Conservation (phyloP, 495 filamentous ascomycete genomes). For the Chaetomium fimeti region DNA sequence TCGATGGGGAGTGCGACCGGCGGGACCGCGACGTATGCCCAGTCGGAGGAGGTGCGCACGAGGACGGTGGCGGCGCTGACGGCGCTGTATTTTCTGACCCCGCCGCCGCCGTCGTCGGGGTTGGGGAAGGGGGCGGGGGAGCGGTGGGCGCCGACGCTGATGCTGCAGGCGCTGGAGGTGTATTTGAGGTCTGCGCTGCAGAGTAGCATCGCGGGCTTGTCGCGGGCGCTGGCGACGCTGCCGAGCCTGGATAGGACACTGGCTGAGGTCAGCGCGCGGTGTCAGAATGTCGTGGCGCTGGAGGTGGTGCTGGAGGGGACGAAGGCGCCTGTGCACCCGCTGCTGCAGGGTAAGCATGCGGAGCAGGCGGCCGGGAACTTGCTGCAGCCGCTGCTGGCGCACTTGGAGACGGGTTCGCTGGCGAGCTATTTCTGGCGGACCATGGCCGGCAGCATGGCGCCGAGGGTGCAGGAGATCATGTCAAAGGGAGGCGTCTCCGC, state of each 20-base stretch:
- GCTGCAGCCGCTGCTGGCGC: conserved; percentile 67
- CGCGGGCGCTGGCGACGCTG: conserved; percentile 71
- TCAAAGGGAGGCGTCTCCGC: conserved; percentile 78
- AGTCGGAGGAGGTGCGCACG: conserved; percentile 73
- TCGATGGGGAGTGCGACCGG: conserved; percentile 66
- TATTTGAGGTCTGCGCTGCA: conserved; percentile 75
- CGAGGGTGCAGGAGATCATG: conserved; percentile 79
- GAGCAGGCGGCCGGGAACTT: conserved; percentile 52
- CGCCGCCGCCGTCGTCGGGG: conserved; percentile 48
- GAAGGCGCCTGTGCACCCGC: conserved; percentile 63
- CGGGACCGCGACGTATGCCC: conserved; percentile 64
- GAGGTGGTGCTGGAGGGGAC: conserved; percentile 72
- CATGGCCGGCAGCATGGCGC: conserved; percentile 72
- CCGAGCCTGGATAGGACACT: conserved; percentile 81
- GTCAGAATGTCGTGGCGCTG: conserved; percentile 85
- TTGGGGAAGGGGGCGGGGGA: conserved; percentile 43
- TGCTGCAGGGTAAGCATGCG: conserved; percentile 43
- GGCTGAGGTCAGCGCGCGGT: conserved; percentile 74
- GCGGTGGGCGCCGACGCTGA: conserved; percentile 63
- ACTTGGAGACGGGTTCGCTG: conserved; percentile 82
- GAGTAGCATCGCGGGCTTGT: conserved; percentile 66
- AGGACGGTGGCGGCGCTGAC: conserved; percentile 71
- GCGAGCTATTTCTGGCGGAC: conserved; percentile 90
- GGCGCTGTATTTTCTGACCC: conserved; percentile 82
- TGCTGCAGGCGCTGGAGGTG: conserved; percentile 73